These are phyloP conservation scores for Pestalotiopsis sp. DNA, from an alignment of 2,329 filamentous ascomycete genomes.

Conservation along the genomic window DNA sequence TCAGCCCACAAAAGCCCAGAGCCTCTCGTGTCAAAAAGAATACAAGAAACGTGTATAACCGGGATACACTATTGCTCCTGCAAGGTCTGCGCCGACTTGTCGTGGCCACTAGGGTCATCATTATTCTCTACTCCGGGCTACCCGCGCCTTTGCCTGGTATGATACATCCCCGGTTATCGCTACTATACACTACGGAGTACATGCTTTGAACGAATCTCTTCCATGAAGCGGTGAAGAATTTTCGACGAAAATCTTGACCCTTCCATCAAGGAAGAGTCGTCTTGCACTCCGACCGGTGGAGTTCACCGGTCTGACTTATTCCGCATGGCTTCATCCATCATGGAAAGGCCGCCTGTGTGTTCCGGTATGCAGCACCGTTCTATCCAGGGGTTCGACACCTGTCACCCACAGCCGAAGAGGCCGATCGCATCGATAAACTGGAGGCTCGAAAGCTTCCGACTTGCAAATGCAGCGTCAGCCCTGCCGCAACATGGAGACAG, in stretches of 20 bases:
- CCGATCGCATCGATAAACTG: background rate
- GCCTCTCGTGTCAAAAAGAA: background rate
- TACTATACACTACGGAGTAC: background rate
- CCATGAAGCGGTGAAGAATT: conserved; percentile 10
- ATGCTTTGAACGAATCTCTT: background rate
- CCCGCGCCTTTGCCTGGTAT: background rate
- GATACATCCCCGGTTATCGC: background rate
- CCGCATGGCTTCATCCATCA: background rate
- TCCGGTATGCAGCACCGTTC: background rate
- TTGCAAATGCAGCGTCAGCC: conserved; percentile 21
- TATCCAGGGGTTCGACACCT: background rate
- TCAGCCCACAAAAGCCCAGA: background rate
- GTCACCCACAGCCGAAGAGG: background rate
- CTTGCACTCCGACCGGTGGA: background rate
- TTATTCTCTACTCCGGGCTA: background rate
- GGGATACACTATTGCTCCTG: background rate
- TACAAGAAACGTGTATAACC: background rate
- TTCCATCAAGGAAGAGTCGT: background rate
- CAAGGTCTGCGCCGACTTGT: background rate
- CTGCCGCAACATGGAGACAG: conserved; percentile 24
- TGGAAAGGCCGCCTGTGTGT: background rate
- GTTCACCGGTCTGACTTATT: background rate
- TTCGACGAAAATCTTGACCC: background rate
- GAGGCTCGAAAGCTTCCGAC: background rate
- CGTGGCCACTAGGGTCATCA: background rate